Base-by-base conservation (phyloP, 2,329 filamentous ascomycete genomes). In the Colletotrichum abscissum region DNA sequence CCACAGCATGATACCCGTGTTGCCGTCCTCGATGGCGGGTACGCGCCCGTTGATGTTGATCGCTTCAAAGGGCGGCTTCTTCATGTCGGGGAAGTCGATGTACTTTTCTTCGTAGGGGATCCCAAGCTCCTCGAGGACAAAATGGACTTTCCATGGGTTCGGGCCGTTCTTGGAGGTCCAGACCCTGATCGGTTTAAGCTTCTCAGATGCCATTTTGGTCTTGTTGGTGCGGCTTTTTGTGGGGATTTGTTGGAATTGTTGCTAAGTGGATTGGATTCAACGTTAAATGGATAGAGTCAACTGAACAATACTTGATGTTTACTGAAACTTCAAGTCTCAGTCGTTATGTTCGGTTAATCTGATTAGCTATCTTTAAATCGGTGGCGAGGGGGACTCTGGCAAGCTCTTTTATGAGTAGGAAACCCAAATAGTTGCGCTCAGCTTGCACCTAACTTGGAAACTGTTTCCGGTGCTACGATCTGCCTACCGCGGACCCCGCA, bases 1-100 rank as follows among this genome's bases (percentile, higher is more conserved):
- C 64, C 4, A 82, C 9, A 82, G 74, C 1, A 77, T 78, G 6
- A 81, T 52, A 16, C 71, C 75, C 0, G 76, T 80, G 75, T 82
- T 82, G 38, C 79, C 81, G 69, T 83, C 82, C 56, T 79, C 65
- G 63, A 82, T 80, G 22, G 80, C 78, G 2, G 80, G 80, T 3
- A 81, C 71, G 0, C 81, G 78, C 12, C 81, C 81, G 63, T 83
- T 82, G 26, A 80, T 79, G 75, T 82, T 82, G 72, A 82, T 76
- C 22, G 65, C 49, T 0, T 74, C 77, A 58, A 75, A 81, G 3
- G 76, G 76, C n/a, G 69, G 67, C 52, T 77, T 68, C 38, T 78
- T 80, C 9, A 78, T 42, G 2, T 78, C 75, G 3, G 77, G 69
- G 22, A 78, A 75, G 2, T 65, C 74, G 56, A 79, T 58, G 0